Percentiles rank a stretch among this genome's conserved stretches.
These are phyloP conservation scores for Saprolegnia parasitica DNA, from an alignment of 352 stramenopile species.

Conservation along the genomic window DNA sequence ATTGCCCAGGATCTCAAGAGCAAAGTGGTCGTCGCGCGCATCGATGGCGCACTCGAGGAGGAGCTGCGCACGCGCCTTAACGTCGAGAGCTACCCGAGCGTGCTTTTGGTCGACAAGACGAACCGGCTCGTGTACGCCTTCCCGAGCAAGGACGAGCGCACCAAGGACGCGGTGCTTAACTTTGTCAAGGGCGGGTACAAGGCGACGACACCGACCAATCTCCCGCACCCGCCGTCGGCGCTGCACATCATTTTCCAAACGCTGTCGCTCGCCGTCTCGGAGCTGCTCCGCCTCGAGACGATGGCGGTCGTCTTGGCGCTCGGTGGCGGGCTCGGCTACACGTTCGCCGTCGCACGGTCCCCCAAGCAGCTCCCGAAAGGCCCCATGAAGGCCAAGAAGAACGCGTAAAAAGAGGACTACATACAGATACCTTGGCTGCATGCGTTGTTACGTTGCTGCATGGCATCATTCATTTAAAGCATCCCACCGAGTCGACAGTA, in stretches of 20 bases:
- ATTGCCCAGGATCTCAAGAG: constrained; percentile 2
- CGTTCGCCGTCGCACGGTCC: no score
- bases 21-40: constrained; percentile 14
- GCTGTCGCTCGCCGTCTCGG: neutral
- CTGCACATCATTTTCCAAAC: neutral
- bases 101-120: neutral
- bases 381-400: no score
- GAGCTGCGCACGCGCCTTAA: constrained; percentile 32
- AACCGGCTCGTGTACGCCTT: constrained; percentile 14
- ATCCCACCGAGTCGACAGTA: no score
- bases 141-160: neutral
- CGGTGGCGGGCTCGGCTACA: neutral
- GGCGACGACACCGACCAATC: neutral
- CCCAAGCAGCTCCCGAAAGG: no score
- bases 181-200: constrained; percentile 11
- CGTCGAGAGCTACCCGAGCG: constrained; percentile 4
- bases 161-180: neutral
- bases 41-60: constrained; percentile 9
- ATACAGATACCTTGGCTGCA: neutral
- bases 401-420: no score
- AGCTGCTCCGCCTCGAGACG: neutral
- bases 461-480: neutral
- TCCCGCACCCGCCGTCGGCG: neutral
- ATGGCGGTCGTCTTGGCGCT: neutral
- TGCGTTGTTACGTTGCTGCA: neutral